Conservation (phyloP, 345 rosid genomes). For the Citrus reticulata region DNA sequence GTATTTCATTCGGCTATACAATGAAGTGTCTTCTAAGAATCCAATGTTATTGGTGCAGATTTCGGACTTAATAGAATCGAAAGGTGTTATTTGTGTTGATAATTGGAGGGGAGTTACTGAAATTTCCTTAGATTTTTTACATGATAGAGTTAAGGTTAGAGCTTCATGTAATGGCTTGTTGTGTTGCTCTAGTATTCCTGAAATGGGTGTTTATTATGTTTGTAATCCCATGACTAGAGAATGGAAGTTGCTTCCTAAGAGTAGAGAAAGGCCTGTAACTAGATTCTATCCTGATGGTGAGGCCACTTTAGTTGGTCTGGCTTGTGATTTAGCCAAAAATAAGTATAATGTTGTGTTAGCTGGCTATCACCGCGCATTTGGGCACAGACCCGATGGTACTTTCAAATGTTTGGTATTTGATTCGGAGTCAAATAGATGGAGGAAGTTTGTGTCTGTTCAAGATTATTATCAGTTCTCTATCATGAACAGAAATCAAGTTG, state of each 20-base stretch:
- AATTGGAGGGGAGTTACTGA: slow-evolving; percentile 60
- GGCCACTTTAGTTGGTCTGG: slow-evolving; percentile 79
- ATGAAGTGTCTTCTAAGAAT: slow-evolving; percentile 47
- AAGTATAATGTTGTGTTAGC: slow-evolving; percentile 76
- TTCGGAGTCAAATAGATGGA: slow-evolving; percentile 75
- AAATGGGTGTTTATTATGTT: slow-evolving; percentile 73
- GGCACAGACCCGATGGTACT: slow-evolving; percentile 78
- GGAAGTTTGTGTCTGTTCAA: slow-evolving; percentile 60
- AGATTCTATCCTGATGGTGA: slow-evolving; percentile 83
- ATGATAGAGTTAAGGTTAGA: slow-evolving; percentile 71
- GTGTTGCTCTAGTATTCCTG: slow-evolving; percentile 84
- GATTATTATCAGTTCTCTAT: slow-evolving; percentile 64
- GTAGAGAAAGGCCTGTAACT: slow-evolving; percentile 64
- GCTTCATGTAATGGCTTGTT: slow-evolving; percentile 83
- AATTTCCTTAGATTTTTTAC: slow-evolving; percentile 64
- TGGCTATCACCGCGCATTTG: slow-evolving; percentile 73
- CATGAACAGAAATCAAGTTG: slow-evolving; percentile 80
- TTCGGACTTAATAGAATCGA: slow-evolving; percentile 45
- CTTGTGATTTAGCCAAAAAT: slow-evolving; percentile 36
- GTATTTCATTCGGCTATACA: slow-evolving; percentile 51
- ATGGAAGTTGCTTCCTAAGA: slow-evolving; percentile 56
- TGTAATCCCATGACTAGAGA: slow-evolving; percentile 86
- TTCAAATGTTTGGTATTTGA: slow-evolving; percentile 76
- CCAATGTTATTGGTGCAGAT: slow-evolving; percentile 59
- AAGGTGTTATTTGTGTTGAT: slow-evolving; percentile 63